These are phyloP conservation scores for Flaveria linearis DNA, from an alignment of 129 eudicot species.

Conservation along the genomic window DNA sequence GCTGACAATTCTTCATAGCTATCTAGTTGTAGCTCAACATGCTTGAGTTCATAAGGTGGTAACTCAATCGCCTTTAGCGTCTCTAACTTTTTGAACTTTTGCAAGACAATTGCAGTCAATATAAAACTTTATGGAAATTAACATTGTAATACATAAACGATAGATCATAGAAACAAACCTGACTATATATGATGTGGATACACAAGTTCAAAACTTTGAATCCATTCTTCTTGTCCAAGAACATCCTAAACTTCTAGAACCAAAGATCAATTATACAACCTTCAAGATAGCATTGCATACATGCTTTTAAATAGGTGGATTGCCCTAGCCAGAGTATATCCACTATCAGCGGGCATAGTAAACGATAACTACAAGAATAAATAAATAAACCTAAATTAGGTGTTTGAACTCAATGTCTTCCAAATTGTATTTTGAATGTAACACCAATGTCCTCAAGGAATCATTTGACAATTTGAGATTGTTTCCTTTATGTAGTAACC, in stretches of 20 bases:
- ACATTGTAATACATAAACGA: not conserved
- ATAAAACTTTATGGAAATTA: not conserved
- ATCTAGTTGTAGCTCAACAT: not conserved
- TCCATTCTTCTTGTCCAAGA: not conserved
- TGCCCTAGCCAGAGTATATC: not conserved
- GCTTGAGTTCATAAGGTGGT: conserved; percentile 8
- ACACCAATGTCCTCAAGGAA: not conserved
- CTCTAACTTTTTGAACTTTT: not conserved
- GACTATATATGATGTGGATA: not conserved
- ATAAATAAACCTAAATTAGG: not conserved
- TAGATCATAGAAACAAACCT: not conserved
- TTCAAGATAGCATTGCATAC: not conserved
- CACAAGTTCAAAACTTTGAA: not conserved
- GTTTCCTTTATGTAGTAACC: not conserved
- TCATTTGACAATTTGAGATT: not conserved
- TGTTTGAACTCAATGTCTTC: not conserved
- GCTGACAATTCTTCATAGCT: not conserved
- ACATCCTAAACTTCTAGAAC: not conserved
- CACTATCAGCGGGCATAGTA: fast-evolving
- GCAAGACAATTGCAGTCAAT: not conserved
- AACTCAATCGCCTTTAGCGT: not conserved
- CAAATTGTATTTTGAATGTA: not conserved
- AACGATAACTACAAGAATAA: not conserved
- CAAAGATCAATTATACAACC: not conserved
- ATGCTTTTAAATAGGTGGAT: not conserved